These are phyloP conservation scores for Fusarium palustre DNA, from an alignment of 2,329 filamentous ascomycete genomes.

Conservation along the genomic window DNA sequence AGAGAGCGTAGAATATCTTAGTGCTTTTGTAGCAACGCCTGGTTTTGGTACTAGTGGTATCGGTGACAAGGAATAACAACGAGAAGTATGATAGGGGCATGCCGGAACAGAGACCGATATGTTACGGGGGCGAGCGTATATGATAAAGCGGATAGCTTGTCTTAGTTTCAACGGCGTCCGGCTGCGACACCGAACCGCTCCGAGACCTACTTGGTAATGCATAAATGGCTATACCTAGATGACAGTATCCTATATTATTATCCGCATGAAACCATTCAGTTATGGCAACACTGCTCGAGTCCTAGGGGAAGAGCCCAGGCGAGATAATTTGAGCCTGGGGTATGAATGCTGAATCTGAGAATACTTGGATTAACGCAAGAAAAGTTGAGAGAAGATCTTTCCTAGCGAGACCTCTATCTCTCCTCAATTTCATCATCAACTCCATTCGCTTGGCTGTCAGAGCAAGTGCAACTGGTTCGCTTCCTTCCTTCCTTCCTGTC, in stretches of 20 bases:
- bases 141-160: conserved; percentile 23
- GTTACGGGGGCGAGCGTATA: conserved; percentile 13
- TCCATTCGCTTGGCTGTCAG: conserved; percentile 12
- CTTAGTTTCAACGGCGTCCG: conserved; percentile 33
- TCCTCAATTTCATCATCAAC: conserved; percentile 1
- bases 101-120: conserved; percentile 14
- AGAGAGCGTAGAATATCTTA: conserved; percentile 4
- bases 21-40: neutral
- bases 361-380: neutral
- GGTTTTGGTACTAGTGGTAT: neutral
- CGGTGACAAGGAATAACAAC: neutral
- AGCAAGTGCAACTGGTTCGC: conserved; percentile 24
- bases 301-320: conserved; percentile 6
- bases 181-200: conserved; percentile 14
- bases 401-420: neutral
- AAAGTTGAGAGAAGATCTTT: neutral
- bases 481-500: conserved; percentile 4
- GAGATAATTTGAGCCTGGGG: neutral
- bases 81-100: conserved; percentile 9
- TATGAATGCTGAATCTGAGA: conserved; percentile 5
- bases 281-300: neutral
- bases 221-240: conserved; percentile 12
- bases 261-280: neutral
- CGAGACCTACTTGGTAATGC: conserved; percentile 10
- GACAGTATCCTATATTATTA: conserved; percentile 19